Conservation (phyloP, 2,329 filamentous ascomycete species). For the Neonectria punicea region DNA sequence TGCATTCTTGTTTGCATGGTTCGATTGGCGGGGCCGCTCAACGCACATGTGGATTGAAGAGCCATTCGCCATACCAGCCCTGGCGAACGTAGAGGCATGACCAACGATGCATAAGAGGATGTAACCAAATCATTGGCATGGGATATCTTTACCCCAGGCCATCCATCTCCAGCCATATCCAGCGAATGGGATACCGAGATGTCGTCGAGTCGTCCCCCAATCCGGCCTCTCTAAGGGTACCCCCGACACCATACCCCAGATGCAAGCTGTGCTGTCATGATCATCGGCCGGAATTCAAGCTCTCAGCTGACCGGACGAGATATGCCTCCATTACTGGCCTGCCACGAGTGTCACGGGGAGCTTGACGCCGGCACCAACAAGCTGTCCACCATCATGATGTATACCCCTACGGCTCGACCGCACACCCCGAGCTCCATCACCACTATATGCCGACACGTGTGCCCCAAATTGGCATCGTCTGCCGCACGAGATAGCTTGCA, state of each 20-base stretch:
- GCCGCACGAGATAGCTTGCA: slow-evolving; percentile 26
- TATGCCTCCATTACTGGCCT: slow-evolving; percentile 25
- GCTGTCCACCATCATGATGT: slow-evolving; percentile 25
- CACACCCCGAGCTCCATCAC: slow-evolving; percentile 7
- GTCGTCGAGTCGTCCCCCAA: slow-evolving; percentile 20
- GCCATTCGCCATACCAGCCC: slow-evolving; percentile 18
- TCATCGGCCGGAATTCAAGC: slow-evolving; percentile 18
- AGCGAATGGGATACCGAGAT: slow-evolving; percentile 28
- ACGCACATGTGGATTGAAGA: slow-evolving; percentile 17
- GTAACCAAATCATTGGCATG: slow-evolving; percentile 26
- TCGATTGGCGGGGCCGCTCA: slow-evolving; percentile 36
- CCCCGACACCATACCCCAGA: slow-evolving; percentile 31
- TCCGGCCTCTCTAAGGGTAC: slow-evolving; percentile 25
- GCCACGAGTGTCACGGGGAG: slow-evolving; percentile 30
- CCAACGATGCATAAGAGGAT: slow-evolving; percentile 29
- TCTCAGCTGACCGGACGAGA: slow-evolving; percentile 27
- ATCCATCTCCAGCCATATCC: slow-evolving; percentile 23
- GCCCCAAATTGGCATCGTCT: slow-evolving; percentile 28
- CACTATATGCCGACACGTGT: slow-evolving; percentile 33
- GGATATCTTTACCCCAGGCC: slow-evolving; percentile 17
- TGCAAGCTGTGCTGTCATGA: slow-evolving; percentile 41
- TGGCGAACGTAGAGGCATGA: slow-evolving; percentile 35
- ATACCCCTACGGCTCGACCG: slow-evolving; percentile 14
- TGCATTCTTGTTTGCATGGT: slow-evolving; percentile 28
- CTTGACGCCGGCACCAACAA: slow-evolving; percentile 21